Evolutionary conservation across 2,329 filamentous ascomycete genomes (phyloP), one percentile per base, ranked within the genome.

Genomic region (Bipolaris oryzae): DNA sequence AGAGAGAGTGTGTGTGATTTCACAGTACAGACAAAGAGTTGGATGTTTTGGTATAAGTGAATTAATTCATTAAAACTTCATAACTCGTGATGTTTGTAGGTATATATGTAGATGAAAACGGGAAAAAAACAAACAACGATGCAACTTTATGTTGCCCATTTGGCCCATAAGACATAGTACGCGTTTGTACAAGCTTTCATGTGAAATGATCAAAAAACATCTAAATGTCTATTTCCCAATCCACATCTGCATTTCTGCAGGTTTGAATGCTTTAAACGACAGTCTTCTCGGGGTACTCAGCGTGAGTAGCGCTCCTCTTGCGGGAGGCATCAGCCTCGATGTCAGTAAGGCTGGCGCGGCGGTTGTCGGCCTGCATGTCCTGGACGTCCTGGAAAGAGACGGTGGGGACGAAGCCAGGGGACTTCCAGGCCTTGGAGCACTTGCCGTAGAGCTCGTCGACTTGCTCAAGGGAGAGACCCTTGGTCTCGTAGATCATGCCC

Each of bases 361-460:
- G 64, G 45, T 49, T 64, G 51, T 71, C 67, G 15, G 50, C 64
- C 2, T 61, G 50, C 31, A 62, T 54, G 16, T 75, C 69, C 57
- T 70, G 69, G 7, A 76, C 70, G 33, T 76, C 73, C 58, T 74
- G 72, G 73, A 76, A 76, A 15, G 71, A 74, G 37, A 75, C 68
- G 5, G 70, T 72, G 3, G 89, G 89, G 69, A 88, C 83, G 68
- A 91, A 91, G 39, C 76, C 69, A 59, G 82, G 84, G 73, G 87
- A 90, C 68, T 90, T 83, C 89, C 89, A 91, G 2, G 89, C 89
- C 61, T 87, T 82, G 51, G 83, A 80, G 54, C 91, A 85, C 61
- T 88, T 84, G 71, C 89, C 87, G 77, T 91, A 91, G 78, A 92
- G 87, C 76, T 91, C 89, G 74, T 91, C 89, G 68, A 92, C 90